These are phyloP conservation scores for Phyllosticta capitalensis DNA, from an alignment of 2,329 filamentous ascomycete genomes.

Conservation along the genomic window DNA sequence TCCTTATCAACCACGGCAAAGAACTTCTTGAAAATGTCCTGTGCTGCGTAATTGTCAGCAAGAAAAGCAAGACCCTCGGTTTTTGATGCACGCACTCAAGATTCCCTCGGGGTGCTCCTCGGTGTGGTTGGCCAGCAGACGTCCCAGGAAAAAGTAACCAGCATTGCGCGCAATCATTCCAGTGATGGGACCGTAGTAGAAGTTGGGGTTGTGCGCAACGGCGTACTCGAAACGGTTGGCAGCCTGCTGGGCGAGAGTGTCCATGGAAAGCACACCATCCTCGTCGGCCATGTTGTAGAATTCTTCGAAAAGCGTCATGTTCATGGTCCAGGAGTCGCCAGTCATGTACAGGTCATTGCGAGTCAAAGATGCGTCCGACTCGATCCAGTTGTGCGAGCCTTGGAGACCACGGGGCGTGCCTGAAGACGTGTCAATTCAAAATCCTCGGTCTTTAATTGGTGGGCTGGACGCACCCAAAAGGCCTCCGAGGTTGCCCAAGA, in stretches of 20 bases:
- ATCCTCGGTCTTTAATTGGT: background rate
- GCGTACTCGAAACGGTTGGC: conserved; percentile 36
- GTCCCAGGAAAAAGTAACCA: conserved; percentile 24
- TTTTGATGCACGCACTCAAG: conserved; percentile 14
- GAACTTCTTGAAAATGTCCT: conserved; percentile 36
- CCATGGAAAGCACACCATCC: conserved; percentile 17
- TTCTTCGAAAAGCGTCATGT: conserved; percentile 43
- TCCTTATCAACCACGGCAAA: conserved; percentile 36
- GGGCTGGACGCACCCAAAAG: conserved; percentile 28
- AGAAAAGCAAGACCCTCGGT: conserved; percentile 17
- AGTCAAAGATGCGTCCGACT: conserved; percentile 45
- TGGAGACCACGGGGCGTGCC: conserved; percentile 39
- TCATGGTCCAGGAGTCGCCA: conserved; percentile 42
- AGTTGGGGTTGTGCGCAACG: conserved; percentile 41
- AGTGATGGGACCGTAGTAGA: conserved; percentile 45
- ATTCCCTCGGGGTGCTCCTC: conserved; percentile 25
- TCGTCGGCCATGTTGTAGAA: conserved; percentile 29
- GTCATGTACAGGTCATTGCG: conserved; percentile 45
- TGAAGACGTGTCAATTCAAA: conserved; percentile 1
- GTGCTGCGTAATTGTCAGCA: conserved; percentile 10
- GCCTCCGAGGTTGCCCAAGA: conserved; percentile 29
- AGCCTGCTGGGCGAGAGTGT: conserved; percentile 20
- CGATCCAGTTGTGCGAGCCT: conserved; percentile 48
- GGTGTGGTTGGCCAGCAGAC: conserved; percentile 27
- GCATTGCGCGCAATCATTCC: conserved; percentile 41